Evolutionary conservation across 257 asterid genomes (phyloP).

Genomic region (Nicotiana tomentosiformis): DNA sequence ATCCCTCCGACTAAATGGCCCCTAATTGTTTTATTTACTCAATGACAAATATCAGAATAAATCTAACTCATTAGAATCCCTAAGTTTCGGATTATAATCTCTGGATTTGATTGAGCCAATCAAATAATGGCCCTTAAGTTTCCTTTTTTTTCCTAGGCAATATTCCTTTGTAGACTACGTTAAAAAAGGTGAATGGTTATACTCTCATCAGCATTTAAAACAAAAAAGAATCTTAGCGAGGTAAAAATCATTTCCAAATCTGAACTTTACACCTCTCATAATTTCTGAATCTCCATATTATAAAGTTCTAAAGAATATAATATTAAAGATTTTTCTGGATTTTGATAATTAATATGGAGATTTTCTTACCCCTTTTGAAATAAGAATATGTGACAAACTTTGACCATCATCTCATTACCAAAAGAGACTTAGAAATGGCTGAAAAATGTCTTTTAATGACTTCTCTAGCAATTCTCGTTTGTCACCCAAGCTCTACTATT

Average conservation of each 20-base stretch:
- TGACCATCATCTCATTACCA: background rate
- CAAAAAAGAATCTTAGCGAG: background rate
- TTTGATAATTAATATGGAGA: constrained; percentile 8
- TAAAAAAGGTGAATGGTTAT: background rate
- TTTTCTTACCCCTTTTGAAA: background rate
- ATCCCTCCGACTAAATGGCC: too few species aligned
- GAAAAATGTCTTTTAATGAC: constrained; percentile 16
- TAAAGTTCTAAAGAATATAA: background rate
- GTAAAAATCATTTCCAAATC: background rate
- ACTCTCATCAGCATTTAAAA: background rate
- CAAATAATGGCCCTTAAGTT: background rate
- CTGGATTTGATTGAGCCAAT: background rate
- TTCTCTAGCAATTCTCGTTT: constrained; percentile 15
- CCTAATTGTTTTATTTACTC: background rate
- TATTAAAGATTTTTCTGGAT: background rate
- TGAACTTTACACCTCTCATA: background rate
- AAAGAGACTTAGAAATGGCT: background rate
- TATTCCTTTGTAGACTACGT: background rate
- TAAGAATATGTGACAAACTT: background rate
- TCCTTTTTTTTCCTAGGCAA: background rate
- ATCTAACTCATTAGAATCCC: background rate
- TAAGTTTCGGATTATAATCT: background rate
- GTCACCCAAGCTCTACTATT: constrained; percentile 15
- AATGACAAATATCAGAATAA: background rate
- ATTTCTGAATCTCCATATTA: background rate